These are phyloP conservation scores for Fusarium dimerum DNA, from an alignment of 2,329 filamentous ascomycete genomes.

Conservation along the genomic window DNA sequence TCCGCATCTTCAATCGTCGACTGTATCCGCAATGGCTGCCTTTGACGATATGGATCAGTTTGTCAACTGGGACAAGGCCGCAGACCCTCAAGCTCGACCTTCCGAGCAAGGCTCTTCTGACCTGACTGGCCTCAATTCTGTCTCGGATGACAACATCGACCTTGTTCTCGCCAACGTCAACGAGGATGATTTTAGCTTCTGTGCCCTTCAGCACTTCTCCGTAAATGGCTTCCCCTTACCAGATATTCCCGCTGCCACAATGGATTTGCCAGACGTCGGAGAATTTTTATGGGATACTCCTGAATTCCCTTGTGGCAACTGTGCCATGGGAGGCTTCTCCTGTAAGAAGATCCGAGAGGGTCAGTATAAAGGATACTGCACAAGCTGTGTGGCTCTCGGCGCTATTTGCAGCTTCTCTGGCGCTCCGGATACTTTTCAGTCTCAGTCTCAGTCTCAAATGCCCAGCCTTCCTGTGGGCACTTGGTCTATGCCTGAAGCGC, in stretches of 20 bases:
- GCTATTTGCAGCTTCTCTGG: conserved; percentile 58
- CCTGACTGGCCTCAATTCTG: conserved; percentile 38
- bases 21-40: conserved; percentile 32
- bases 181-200: conserved; percentile 62
- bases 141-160: conserved; percentile 44
- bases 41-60: conserved; percentile 62
- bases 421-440: conserved; percentile 36
- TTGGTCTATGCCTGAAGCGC: conserved; percentile 47
- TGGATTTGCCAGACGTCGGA: conserved; percentile 27
- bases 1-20: background rate
- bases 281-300: conserved; percentile 42
- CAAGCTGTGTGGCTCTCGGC: conserved; percentile 61
- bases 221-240: conserved; percentile 38
- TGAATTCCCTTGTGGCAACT: conserved; percentile 53
- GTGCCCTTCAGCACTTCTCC: conserved; percentile 59
- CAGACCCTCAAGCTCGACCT: conserved; percentile 37
- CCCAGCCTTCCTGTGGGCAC: conserved; percentile 47
- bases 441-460: conserved; percentile 35
- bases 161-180: conserved; percentile 56
- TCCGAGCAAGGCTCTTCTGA: conserved; percentile 34
- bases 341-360: conserved; percentile 64
- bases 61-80: conserved; percentile 61
- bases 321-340: conserved; percentile 52
- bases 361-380: conserved; percentile 61
- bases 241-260: conserved; percentile 32